Evolutionary conservation across 176 grass and related monocot species (phyloP).

Genomic region (Musa beccarii): DNA sequence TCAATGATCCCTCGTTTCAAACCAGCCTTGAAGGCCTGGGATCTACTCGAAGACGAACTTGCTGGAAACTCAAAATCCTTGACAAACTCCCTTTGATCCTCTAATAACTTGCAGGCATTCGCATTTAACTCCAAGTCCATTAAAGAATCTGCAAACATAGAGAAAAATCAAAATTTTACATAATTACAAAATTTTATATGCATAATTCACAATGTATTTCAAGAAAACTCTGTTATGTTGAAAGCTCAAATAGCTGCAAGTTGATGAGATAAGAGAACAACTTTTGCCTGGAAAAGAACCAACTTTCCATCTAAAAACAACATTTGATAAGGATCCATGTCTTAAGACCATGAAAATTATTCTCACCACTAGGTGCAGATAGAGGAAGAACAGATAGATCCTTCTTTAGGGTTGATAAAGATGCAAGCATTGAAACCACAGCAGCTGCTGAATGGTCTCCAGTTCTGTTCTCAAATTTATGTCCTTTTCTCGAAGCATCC

Average conservation of each 20-base stretch:
- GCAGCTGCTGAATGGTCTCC: conserved; percentile 39
- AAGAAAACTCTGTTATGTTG: too few species aligned
- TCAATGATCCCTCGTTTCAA: conserved; percentile 61
- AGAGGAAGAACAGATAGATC: conserved; percentile 45
- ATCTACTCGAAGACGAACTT: conserved; percentile 30
- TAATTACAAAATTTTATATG: conserved; percentile 7
- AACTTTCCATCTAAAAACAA: conserved; percentile 1
- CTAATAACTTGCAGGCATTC: conserved; percentile 54
- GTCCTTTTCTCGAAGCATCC: conserved; percentile 12
- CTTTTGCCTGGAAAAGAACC: not conserved
- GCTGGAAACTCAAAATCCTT: conserved; percentile 29
- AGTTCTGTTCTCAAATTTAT: conserved; percentile 25
- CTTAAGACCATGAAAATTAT: conserved; percentile 12
- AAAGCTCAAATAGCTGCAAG: too few species aligned
- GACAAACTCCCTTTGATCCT: conserved; percentile 34
- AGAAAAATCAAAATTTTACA: not conserved
- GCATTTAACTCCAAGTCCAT: conserved; percentile 50
- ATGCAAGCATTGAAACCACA: conserved; percentile 40
- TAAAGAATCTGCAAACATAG: conserved; percentile 29
- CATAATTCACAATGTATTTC: not conserved
- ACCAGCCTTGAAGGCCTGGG: conserved; percentile 60
- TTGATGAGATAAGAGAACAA: too few species aligned
- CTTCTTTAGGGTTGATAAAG: conserved; percentile 41
- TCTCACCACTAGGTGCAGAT: conserved; percentile 54
- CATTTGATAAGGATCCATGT: conserved; percentile 7